These are phyloP conservation scores for Aspergillus uvarum DNA, from an alignment of 2,329 filamentous ascomycete species.

Conservation along the genomic window DNA sequence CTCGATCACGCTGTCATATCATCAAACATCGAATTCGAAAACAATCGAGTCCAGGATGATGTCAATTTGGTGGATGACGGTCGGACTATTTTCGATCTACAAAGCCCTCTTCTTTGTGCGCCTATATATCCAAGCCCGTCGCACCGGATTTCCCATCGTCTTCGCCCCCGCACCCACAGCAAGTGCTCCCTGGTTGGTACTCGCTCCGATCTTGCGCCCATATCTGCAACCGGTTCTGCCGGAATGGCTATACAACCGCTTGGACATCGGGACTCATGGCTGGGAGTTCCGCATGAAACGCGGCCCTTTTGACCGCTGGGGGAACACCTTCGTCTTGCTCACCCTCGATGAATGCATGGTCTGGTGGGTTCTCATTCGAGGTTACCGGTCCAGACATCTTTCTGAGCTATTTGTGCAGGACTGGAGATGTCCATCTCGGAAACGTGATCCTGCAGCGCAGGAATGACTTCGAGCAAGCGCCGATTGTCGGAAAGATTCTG, in stretches of 20 bases:
- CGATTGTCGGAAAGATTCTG: slow-evolving; percentile 29
- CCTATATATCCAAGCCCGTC: slow-evolving; percentile 25
- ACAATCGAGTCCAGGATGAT: no score
- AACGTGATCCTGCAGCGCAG: slow-evolving; percentile 32
- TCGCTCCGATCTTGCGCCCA: slow-evolving; percentile 22
- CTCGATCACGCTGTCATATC: no score
- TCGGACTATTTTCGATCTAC: neutral
- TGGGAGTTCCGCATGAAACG: slow-evolving; percentile 36
- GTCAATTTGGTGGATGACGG: no score
- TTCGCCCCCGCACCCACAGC: slow-evolving; percentile 22
- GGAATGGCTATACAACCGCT: slow-evolving; percentile 20
- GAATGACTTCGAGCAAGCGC: slow-evolving; percentile 37
- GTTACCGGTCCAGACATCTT: neutral
- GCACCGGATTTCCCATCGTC: slow-evolving; percentile 26
- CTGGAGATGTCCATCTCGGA: slow-evolving; percentile 32
- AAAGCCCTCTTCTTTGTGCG: slow-evolving; percentile 1
- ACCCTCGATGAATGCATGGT: slow-evolving; percentile 15
- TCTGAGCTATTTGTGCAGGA: neutral
- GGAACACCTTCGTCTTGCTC: slow-evolving; percentile 34
- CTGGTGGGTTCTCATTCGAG: slow-evolving; percentile 1
- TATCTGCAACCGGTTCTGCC: slow-evolving; percentile 28
- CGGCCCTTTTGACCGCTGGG: slow-evolving; percentile 27
- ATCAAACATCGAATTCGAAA: no score
- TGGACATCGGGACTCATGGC: slow-evolving; percentile 30
- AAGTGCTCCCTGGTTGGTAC: slow-evolving; percentile 29